phyloP scores from a whole-genome alignment of 163 green algal genomes.

The Scenedesmus sp. region DNA sequence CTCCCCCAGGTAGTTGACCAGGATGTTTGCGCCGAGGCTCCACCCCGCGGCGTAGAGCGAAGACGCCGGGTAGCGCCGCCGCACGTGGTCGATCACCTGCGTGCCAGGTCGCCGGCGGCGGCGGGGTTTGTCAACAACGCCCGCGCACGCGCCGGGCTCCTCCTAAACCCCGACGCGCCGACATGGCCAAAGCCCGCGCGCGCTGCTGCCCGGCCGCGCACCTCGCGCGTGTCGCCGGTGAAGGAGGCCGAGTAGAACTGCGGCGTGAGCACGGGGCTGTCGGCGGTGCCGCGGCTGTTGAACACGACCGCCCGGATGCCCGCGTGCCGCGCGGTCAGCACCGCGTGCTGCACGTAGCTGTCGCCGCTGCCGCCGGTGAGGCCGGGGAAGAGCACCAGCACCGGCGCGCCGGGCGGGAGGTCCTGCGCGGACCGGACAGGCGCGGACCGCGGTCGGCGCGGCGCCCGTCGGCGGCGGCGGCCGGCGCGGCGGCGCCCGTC shows the following conservation, averaged over 20 bases:
- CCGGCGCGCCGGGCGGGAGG: constrained; percentile 76
- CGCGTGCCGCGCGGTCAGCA: constrained; percentile 49
- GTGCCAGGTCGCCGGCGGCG: too few species aligned
- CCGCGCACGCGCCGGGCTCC: too few species aligned
- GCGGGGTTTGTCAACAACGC: too few species aligned
- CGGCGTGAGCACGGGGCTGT: constrained; percentile 85
- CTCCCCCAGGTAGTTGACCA: constrained; percentile 92
- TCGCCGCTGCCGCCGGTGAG: constrained; percentile 92
- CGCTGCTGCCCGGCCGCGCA: too few species aligned
- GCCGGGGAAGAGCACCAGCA: constrained; percentile 92
- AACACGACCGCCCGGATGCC: constrained; percentile 92
- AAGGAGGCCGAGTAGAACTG: constrained; percentile 97
- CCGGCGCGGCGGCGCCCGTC: too few species aligned
- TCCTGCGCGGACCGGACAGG: constrained; percentile 12
- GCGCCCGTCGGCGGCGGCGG: too few species aligned
- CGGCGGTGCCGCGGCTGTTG: constrained; percentile 89
- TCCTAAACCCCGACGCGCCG: too few species aligned
- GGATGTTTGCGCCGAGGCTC: constrained; percentile 96
- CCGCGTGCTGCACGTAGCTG: constrained; percentile 87
- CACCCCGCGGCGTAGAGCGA: constrained; percentile 90
- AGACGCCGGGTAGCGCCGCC: constrained; percentile 63
- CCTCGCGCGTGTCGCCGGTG: constrained; percentile 79
- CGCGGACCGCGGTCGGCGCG: too few species aligned
- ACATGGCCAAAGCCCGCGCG: too few species aligned
- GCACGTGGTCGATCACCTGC: constrained; percentile 79